Evolutionary conservation across 2,329 filamentous ascomycete species (phyloP).

Genomic region (Aspergillus hiratsukae): DNA sequence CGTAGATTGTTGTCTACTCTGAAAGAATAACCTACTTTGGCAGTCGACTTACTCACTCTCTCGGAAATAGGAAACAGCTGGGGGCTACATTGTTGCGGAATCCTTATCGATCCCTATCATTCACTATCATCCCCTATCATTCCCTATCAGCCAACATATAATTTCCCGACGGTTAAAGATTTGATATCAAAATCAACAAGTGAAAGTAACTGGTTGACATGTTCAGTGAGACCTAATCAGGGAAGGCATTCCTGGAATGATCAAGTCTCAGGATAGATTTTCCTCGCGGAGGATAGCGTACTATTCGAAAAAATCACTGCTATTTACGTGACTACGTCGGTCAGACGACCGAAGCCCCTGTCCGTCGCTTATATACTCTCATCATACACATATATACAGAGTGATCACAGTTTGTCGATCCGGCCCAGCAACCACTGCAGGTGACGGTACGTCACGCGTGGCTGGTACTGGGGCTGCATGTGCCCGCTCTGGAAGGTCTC

Average conservation of each 20-base stretch:
- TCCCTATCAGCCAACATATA: no score
- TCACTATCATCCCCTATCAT: no score
- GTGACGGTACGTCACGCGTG: slow-evolving; percentile 64
- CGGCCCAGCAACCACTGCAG: slow-evolving; percentile 42
- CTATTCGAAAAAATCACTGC: neutral
- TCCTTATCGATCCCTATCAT: no score
- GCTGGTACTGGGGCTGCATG: slow-evolving; percentile 59
- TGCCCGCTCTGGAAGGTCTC: slow-evolving; percentile 34
- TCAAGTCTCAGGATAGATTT: neutral
- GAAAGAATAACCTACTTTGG: no score
- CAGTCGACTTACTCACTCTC: no score
- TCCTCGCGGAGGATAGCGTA: neutral
- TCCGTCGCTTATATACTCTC: neutral
- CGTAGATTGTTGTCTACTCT: no score
- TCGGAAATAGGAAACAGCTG: no score
- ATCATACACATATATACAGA: neutral
- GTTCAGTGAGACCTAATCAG: neutral
- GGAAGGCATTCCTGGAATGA: neutral
- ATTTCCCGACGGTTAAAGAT: neutral
- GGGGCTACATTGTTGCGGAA: no score
- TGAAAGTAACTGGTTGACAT: neutral
- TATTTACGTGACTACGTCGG: neutral
- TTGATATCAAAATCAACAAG: neutral
- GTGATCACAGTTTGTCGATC: slow-evolving; percentile 21
- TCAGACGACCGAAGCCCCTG: neutral